Percentiles rank a stretch among this genome's conserved stretches.
phyloP scores from a whole-genome alignment of 2,329 filamentous ascomycete genomes.

The Claviceps lovelessii region DNA sequence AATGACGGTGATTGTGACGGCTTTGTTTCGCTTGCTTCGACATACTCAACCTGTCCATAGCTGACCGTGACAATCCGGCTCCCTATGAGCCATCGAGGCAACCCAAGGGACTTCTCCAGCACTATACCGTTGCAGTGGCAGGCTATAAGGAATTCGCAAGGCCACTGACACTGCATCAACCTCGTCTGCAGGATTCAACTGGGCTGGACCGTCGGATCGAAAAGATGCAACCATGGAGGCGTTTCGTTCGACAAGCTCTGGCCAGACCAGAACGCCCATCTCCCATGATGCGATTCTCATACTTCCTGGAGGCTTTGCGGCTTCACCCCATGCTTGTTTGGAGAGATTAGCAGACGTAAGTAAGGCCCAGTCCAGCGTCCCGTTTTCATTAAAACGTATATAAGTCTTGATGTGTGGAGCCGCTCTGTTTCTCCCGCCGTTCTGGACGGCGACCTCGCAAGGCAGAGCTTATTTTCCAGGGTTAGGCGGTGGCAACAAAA shows the following conservation, averaged over 20 bases:
- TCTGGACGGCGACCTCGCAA: constrained; percentile 13
- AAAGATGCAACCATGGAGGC: constrained; percentile 57
- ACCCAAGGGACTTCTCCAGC: constrained; percentile 61
- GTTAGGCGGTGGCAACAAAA: neutral
- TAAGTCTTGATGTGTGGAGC: constrained; percentile 89
- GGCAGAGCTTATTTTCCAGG: constrained; percentile 15
- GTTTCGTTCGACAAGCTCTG: constrained; percentile 36
- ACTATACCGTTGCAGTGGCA: constrained; percentile 56
- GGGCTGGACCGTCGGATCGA: constrained; percentile 38
- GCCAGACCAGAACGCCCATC: constrained; percentile 73
- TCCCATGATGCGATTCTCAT: constrained; percentile 70
- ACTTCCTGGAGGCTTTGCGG: constrained; percentile 39
- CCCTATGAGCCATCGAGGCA: constrained; percentile 41
- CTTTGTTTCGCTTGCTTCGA: neutral
- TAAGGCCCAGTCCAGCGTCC: constrained; percentile 65
- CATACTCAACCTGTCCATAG: constrained; percentile 17
- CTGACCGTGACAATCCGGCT: constrained; percentile 46
- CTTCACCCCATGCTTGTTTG: constrained; percentile 76
- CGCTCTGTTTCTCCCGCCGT: constrained; percentile 51
- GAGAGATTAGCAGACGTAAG: constrained; percentile 85
- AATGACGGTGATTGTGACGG: too few relatives aligned
- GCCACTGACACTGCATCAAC: constrained; percentile 37
- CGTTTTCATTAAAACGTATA: constrained; percentile 44
- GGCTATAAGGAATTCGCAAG: constrained; percentile 67
- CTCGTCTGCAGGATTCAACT: constrained; percentile 9